Evolutionary conservation across 2,329 filamentous ascomycete species (phyloP).

Genomic region (Chaetomium sp.): DNA sequence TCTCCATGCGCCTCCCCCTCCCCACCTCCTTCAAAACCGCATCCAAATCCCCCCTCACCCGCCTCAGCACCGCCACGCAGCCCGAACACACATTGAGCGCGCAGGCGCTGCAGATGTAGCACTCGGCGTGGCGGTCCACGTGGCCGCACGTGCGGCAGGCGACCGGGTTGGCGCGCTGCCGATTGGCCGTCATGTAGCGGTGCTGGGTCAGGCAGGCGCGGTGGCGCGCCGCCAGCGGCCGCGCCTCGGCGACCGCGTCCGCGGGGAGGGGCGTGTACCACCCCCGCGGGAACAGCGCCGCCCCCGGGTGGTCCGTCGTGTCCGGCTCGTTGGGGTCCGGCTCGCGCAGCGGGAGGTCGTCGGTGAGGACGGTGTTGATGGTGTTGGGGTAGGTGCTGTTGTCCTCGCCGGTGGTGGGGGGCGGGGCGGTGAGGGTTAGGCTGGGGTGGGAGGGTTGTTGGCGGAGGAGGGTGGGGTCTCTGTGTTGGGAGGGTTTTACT

Average conservation of each 20-base stretch:
- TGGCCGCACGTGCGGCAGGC: conserved; percentile 55
- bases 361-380: background rate
- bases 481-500: conserved; percentile 22
- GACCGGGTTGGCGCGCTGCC: conserved; percentile 54
- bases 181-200: conserved; percentile 50
- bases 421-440: background rate
- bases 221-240: conserved; percentile 45
- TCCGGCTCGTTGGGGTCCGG: conserved; percentile 24
- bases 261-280: conserved; percentile 38
- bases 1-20: background rate
- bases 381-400: background rate
- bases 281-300: conserved; percentile 34
- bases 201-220: conserved; percentile 54
- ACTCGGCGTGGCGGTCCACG: conserved; percentile 32
- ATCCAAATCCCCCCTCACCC: conserved; percentile 48
- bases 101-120: conserved; percentile 48
- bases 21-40: conserved; percentile 43
- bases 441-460: background rate
- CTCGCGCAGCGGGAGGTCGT: conserved; percentile 13
- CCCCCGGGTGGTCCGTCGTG: conserved; percentile 33
- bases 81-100: conserved; percentile 33
- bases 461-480: background rate
- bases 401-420: background rate
- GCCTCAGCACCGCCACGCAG: conserved; percentile 49
- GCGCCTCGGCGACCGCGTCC: conserved; percentile 45